phyloP scores from a whole-genome alignment of 78 protist species.

The Tieghemostelium lacteum region DNA sequence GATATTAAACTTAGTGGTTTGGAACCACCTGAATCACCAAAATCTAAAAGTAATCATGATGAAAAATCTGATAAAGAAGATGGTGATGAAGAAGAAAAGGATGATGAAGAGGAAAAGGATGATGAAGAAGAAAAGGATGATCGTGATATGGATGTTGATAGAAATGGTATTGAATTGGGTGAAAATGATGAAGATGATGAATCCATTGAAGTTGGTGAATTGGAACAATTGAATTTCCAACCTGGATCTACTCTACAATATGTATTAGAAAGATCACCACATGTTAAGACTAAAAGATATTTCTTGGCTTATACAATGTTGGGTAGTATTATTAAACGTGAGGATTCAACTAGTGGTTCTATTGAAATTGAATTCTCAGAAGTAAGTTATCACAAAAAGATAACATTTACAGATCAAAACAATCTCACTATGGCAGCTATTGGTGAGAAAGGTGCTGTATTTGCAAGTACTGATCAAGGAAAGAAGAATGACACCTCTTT shows the following conservation, averaged over 20 bases:
- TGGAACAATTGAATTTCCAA: constrained; percentile 42
- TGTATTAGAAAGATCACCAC: not conserved
- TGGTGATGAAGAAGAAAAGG: not conserved
- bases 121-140: not conserved
- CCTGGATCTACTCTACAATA: constrained; percentile 30
- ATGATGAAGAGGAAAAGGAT: not conserved
- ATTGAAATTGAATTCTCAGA: constrained; percentile 61
- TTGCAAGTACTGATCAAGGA: not conserved
- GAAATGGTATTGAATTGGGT: not conserved
- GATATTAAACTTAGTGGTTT: too few species aligned
- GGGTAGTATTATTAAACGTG: constrained; percentile 55
- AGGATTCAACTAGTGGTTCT: constrained; percentile 1
- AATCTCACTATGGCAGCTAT: constrained; percentile 13
- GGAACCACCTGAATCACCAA: too few species aligned
- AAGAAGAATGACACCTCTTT: not conserved
- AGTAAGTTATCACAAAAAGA: constrained; percentile 9
- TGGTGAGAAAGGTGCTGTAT: constrained; percentile 33
- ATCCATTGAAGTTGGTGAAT: not conserved
- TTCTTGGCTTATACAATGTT: constrained; percentile 47
- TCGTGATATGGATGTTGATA: not conserved
- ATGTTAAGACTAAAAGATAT: constrained; percentile 23
- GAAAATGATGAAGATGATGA: constrained; percentile 8
- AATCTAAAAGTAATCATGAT: not conserved
- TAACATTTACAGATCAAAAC: constrained; percentile 32
- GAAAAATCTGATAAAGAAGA: not conserved